Evolutionary conservation across 352 stramenopile species (phyloP), one percentile per base, ranked within the genome.

Genomic region (Phytophthora tubulina): DNA sequence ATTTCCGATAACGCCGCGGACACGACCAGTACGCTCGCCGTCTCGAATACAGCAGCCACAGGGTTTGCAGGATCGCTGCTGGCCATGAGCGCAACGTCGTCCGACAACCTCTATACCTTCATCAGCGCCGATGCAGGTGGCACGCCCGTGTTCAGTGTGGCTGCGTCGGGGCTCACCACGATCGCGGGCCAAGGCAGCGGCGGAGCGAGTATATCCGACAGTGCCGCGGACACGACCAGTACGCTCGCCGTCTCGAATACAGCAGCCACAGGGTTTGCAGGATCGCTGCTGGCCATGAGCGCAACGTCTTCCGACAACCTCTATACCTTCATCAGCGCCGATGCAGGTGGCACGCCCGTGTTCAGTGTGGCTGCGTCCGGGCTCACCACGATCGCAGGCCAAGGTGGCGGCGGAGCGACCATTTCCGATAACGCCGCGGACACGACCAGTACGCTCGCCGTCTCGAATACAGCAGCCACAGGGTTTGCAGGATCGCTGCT

Each of bases 51-150:
- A 15, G 15, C n/a, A n/a, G n/a, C n/a, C n/a, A n/a, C n/a, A n/a
- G n/a, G n/a, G n/a, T n/a, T n/a, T n/a, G n/a, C n/a, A n/a, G n/a
- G n/a, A n/a, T n/a, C n/a, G n/a, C n/a, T 56, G 49, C 49, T 56
- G 31, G 49, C 9, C 7, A 56, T 56, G 49, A 54, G n/a, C n/a
- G n/a, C n/a, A n/a, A n/a, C n/a, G n/a, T n/a, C n/a, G n/a, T n/a
- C n/a, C 67, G 3, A 33, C 38, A 13, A 78, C 56, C 52, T 17
- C 1, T 75, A 66, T 51, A 63, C 51, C 4, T 49, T 82, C 21
- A 74, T n/a, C n/a, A n/a, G n/a, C n/a, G n/a, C n/a, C n/a, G n/a
- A n/a, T n/a, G n/a, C n/a, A n/a, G n/a, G n/a, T n/a, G n/a, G n/a
- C n/a, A 60, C 36, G 0, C 59, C 58, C 1, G 44, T 69, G 1